Evolutionary conservation across 306 rosid genomes (phyloP).

Genomic region (Heteromeles arbutifolia): DNA sequence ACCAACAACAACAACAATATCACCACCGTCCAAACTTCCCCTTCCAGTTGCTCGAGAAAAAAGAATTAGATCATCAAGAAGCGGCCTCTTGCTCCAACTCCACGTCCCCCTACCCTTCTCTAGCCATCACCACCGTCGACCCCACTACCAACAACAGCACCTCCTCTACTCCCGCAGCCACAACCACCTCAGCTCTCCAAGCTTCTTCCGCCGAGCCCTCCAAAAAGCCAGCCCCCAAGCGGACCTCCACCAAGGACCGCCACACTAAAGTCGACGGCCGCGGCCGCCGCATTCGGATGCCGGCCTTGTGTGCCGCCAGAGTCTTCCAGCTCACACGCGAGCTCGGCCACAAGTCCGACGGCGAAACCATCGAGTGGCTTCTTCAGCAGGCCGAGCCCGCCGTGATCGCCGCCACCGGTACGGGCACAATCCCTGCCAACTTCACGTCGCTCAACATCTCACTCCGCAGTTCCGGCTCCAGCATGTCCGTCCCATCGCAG

Average conservation of each 20-base stretch:
- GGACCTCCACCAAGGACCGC: slow-evolving; percentile 85
- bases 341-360: slow-evolving; percentile 82
- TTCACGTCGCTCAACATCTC: slow-evolving; percentile 81
- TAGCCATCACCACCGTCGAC: slow-evolving; percentile 15
- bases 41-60: slow-evolving; percentile 79
- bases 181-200: slow-evolving; percentile 1
- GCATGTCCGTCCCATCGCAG: slow-evolving; percentile 79
- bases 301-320: slow-evolving; percentile 82
- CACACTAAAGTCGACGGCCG: slow-evolving; percentile 87
- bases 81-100: slow-evolving; percentile 58
- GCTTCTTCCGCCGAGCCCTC: slow-evolving; percentile 29
- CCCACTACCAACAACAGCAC: slow-evolving; percentile 10
- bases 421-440: slow-evolving; percentile 91
- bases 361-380: slow-evolving; percentile 79
- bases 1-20: slow-evolving; percentile 9
- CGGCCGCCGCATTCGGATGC: slow-evolving; percentile 91
- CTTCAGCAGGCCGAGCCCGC: slow-evolving; percentile 90
- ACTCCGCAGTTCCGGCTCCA: slow-evolving; percentile 77
- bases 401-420: slow-evolving; percentile 87
- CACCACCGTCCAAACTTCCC: slow-evolving; percentile 76
- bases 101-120: slow-evolving; percentile 18
- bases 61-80: slow-evolving; percentile 46
- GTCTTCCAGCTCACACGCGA: slow-evolving; percentile 81
- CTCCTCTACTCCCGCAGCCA: neutral
- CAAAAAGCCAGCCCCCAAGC: slow-evolving; percentile 58